Percentiles rank a stretch among this genome's conserved stretches.
These are phyloP conservation scores for Rhodosporidiobolus sp. DNA, from an alignment of 768 basidiomycete genomes.

Conservation along the genomic window DNA sequence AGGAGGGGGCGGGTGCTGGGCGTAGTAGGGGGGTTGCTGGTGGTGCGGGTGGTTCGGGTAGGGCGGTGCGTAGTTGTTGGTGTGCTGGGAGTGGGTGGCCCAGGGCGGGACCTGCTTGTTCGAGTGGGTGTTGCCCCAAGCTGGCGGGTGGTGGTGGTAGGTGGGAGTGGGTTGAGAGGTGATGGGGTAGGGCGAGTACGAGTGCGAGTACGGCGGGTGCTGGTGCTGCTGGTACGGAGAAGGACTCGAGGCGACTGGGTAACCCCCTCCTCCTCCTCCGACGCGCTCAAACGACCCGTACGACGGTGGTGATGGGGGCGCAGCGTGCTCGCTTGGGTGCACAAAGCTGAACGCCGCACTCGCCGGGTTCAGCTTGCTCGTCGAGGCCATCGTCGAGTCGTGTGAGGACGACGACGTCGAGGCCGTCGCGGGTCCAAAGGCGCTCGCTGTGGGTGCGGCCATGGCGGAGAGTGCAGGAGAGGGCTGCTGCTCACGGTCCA, in stretches of 20 bases:
- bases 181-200: background rate
- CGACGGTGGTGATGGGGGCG: background rate
- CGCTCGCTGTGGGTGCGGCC: no score
- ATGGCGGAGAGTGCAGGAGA: no score
- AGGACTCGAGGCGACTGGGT: background rate
- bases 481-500: no score
- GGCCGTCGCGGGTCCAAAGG: no score
- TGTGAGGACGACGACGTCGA: no score
- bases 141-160: background rate
- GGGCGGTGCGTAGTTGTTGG: background rate
- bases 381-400: no score
- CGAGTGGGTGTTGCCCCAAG: background rate
- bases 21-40: background rate
- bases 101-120: background rate
- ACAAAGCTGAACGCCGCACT: constrained; percentile 6
- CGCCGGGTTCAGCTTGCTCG: constrained; percentile 13
- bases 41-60: background rate
- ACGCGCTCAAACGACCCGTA: background rate
- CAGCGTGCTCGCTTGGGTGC: constrained; percentile 1
- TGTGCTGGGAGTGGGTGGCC: background rate
- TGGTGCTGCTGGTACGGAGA: background rate
- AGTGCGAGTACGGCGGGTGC: no score
- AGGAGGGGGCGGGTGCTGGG: background rate
- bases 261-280: no score
- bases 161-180: background rate